A percentile compares a stretch with the other conserved stretches of the same genome.
These are phyloP conservation scores for Monilinia aucupariae DNA, from an alignment of 2,329 filamentous ascomycete species.

Conservation along the genomic window DNA sequence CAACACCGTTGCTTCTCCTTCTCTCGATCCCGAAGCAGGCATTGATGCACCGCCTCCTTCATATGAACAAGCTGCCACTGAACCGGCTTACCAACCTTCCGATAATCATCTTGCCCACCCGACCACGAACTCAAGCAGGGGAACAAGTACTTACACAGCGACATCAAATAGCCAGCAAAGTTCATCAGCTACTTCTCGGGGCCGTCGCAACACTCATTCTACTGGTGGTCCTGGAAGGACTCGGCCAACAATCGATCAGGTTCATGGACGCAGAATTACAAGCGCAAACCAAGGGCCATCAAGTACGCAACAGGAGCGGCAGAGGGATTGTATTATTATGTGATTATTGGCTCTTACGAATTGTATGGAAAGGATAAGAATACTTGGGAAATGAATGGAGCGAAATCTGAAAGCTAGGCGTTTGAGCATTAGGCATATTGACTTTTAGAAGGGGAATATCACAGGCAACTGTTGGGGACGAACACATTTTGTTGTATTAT, in stretches of 20 bases:
- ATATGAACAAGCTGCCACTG: conserved; percentile 59
- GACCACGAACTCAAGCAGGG: conserved; percentile 20
- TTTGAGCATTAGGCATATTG: neutral
- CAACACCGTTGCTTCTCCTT: conserved; percentile 14
- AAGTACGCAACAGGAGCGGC: conserved; percentile 14
- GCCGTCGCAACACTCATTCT: neutral
- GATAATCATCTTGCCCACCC: conserved; percentile 40
- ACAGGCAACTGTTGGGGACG: neutral
- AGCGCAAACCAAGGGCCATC: conserved; percentile 13
- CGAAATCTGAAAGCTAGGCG: neutral
- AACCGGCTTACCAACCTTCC: conserved; percentile 50
- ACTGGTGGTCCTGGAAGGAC: conserved; percentile 16
- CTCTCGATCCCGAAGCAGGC: conserved; percentile 35
- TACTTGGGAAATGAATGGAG: neutral
- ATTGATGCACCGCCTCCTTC: conserved; percentile 56
- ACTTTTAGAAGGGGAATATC: conserved; percentile 1
- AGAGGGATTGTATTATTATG: conserved; percentile 32
- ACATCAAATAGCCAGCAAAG: conserved; percentile 4
- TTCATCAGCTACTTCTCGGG: neutral
- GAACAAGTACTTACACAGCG: conserved; percentile 26
- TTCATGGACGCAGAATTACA: conserved; percentile 29
- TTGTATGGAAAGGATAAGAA: neutral
- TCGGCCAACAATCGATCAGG: conserved; percentile 22
- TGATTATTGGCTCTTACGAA: conserved; percentile 17
- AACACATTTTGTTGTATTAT: conserved; percentile 2